Evolutionary conservation across 257 asterid species (phyloP).

Genomic region (Solanum etuberosum): DNA sequence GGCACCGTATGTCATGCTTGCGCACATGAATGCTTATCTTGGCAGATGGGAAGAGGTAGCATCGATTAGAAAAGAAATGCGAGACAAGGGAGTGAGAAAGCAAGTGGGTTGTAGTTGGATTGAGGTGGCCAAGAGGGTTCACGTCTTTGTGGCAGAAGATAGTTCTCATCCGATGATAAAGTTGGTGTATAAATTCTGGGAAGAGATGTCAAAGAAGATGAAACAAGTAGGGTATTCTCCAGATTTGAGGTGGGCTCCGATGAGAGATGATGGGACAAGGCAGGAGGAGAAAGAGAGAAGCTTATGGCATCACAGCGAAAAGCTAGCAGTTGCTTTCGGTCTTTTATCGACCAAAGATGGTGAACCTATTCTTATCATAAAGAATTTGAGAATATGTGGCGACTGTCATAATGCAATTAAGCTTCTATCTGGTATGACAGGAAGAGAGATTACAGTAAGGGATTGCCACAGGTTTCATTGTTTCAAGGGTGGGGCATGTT

Average conservation of each 20-base stretch:
- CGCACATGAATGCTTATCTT: conserved; percentile 35
- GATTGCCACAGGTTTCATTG: conserved; percentile 67
- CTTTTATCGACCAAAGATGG: conserved; percentile 23
- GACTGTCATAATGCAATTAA: conserved; percentile 61
- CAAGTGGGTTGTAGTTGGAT: conserved; percentile 78
- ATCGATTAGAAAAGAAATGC: conserved; percentile 32
- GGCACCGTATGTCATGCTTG: conserved; percentile 57
- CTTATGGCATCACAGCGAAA: conserved; percentile 57
- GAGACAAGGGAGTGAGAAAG: conserved; percentile 33
- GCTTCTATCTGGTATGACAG: conserved; percentile 34
- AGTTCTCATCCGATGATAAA: conserved; percentile 46
- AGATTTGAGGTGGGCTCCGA: conserved; percentile 25
- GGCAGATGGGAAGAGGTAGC: conserved; percentile 66
- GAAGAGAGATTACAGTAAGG: conserved; percentile 48
- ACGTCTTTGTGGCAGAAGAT: conserved; percentile 65
- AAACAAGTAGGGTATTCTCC: conserved; percentile 43
- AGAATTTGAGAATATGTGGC: conserved; percentile 62
- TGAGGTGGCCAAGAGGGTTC: conserved; percentile 42
- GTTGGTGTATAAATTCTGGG: conserved; percentile 47
- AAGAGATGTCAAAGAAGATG: conserved; percentile 43
- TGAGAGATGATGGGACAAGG: conserved; percentile 23
- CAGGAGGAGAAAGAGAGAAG: conserved; percentile 30
- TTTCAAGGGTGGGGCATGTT: conserved; percentile 48
- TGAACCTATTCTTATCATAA: conserved; percentile 38
- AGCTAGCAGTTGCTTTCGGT: conserved; percentile 60